Evolutionary conservation across 2,329 filamentous ascomycete genomes (phyloP), one percentile per base, ranked within the genome.

Genomic region (Coniochaeta sp.): DNA sequence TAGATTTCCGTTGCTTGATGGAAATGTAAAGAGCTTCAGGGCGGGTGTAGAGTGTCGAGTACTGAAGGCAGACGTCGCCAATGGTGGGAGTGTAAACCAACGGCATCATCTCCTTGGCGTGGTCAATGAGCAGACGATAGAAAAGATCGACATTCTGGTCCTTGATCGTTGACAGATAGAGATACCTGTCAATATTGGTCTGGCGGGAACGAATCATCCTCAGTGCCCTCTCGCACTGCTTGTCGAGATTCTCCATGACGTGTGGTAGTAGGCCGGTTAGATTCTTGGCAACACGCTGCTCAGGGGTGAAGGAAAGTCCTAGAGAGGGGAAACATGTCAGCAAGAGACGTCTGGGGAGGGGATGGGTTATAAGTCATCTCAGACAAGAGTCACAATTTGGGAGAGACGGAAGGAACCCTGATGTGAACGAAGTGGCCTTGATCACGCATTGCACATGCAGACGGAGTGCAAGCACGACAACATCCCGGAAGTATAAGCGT

Each of bases 1-100:
- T 90, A 63, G 93, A 91, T 71, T 93, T 95, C 65, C 90, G 88
- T 80, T 99, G 93, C 76, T 91, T 90, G 77, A 91, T 97, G 62
- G 93, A 97, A 65, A 99, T 90, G 79, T 98, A 99, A 76, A 98
- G 84, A 65, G 89, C 92, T 81, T 98, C 95, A 24, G 95, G 93
- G 67, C 93, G 89, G 62, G 93, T 96, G 81, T 96, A 98, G 68
- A 98, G 86, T 69, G 93, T 91, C 42, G 93, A 96, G 85, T 96
- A 99, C 77, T 93, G 89, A 72, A 96, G 81, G 79, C 95, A 99
- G 66, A 96, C 95, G 73, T 98, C 93, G 69, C 95, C 95, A 69
- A 99, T 92, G 70, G 90, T 93, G 54, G 90, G 90, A 19, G 90
- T 95, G 79, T 95, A 95, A 69, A 95, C 90, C 65, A 93, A 79